phyloP scores from a whole-genome alignment of 352 stramenopile genomes.

The Globisporangium carolinianum region DNA sequence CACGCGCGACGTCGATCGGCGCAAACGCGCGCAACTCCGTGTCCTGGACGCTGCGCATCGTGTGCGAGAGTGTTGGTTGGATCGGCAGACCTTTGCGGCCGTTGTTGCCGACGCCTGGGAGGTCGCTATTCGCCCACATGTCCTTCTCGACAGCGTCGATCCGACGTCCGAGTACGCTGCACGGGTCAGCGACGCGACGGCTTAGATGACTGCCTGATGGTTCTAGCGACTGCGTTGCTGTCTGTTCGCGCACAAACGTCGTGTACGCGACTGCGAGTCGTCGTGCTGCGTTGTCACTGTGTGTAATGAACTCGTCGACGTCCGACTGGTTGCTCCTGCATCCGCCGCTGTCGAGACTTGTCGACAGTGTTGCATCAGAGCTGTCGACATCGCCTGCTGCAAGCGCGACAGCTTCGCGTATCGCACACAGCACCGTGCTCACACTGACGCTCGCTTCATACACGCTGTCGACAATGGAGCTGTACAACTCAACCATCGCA shows the following conservation, averaged over 20 bases:
- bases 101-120: constrained; percentile 61
- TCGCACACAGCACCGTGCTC: constrained; percentile 42
- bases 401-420: constrained; percentile 34
- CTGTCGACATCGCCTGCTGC: background rate
- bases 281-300: constrained; percentile 31
- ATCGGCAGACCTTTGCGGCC: constrained; percentile 55
- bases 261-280: constrained; percentile 27
- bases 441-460: constrained; percentile 45
- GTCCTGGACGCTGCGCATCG: constrained; percentile 44
- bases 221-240: background rate
- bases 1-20: constrained; percentile 15
- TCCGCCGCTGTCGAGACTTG: background rate
- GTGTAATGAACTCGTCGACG: constrained; percentile 37
- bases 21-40: constrained; percentile 49
- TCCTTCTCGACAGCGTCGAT: constrained; percentile 47
- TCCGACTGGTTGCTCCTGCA: constrained; percentile 10
- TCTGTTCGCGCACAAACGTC: constrained; percentile 11
- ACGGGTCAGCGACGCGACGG: constrained; percentile 6
- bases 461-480: constrained; percentile 22
- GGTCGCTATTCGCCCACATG: constrained; percentile 50
- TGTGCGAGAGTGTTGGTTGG: constrained; percentile 19
- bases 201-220: background rate
- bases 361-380: background rate
- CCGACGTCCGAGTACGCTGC: constrained; percentile 15
- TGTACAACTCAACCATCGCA: constrained; percentile 17